Conservation (phyloP, 2,329 filamentous ascomycete species). For the Paecilomyces dactylethromorphus region DNA sequence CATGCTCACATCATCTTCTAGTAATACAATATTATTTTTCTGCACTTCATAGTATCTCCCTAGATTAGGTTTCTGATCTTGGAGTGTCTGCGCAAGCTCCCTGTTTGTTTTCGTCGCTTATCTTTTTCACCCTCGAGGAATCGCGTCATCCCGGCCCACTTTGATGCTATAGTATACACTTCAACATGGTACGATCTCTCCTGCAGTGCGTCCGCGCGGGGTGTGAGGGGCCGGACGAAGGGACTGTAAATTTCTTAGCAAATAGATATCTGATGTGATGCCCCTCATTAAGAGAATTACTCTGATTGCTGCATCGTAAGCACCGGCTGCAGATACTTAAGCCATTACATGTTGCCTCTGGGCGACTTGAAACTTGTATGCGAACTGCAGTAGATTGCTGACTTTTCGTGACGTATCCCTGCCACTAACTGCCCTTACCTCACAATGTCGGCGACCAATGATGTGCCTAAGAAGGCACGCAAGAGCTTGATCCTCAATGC, state of each 20-base stretch:
- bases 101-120: background rate
- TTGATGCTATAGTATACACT: conserved; percentile 21
- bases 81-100: background rate
- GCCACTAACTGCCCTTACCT: background rate
- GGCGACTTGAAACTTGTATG: background rate
- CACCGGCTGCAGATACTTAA: background rate
- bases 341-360: background rate
- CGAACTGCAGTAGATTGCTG: background rate
- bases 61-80: background rate
- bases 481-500: conserved; percentile 47
- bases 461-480: conserved; percentile 20
- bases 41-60: background rate
- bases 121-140: conserved; percentile 6
- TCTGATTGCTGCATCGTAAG: background rate
- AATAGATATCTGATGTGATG: background rate
- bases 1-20: background rate
- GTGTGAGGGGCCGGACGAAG: background rate
- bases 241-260: background rate
- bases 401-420: background rate
- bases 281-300: background rate
- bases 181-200: conserved; percentile 1
- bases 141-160: conserved; percentile 30
- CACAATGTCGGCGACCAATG: conserved; percentile 7
- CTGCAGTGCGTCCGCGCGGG: background rate
- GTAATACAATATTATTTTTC: background rate